These are phyloP conservation scores for Lactuca sativa DNA, from an alignment of 129 eudicot species.

Conservation along the genomic window DNA sequence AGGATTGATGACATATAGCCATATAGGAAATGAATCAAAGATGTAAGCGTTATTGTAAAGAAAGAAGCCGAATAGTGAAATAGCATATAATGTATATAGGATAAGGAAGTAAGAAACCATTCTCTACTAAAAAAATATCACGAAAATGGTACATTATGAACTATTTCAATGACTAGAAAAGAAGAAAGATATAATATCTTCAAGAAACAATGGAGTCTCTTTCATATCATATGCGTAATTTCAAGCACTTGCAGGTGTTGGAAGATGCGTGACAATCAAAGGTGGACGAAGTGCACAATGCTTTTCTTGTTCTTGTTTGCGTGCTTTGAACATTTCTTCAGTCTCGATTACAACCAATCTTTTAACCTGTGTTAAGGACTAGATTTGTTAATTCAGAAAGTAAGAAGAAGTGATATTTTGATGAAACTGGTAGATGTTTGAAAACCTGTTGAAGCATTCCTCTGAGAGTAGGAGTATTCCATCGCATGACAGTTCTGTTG, in stretches of 20 bases:
- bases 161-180: no score
- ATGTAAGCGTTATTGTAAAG: slow-evolving; percentile 19
- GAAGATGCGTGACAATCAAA: slow-evolving; percentile 45
- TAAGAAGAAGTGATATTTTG: neutral
- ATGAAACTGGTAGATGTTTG: neutral
- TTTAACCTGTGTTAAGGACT: slow-evolving; percentile 45
- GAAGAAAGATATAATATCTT: no score
- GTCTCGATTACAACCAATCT: slow-evolving; percentile 75
- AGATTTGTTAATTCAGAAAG: neutral
- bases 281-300: slow-evolving; percentile 68
- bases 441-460: slow-evolving; percentile 83
- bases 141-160: no score
- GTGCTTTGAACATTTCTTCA: slow-evolving; percentile 69
- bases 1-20: slow-evolving; percentile 10
- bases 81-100: neutral
- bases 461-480: slow-evolving; percentile 75
- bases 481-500: slow-evolving; percentile 64
- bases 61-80: slow-evolving; percentile 20
- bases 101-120: no score
- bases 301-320: slow-evolving; percentile 47
- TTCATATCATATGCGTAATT: no score
- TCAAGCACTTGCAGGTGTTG: neutral
- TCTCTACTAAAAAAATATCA: no score
- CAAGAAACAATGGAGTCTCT: neutral
- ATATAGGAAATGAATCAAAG: slow-evolving; percentile 6